A percentile compares a stretch with the other conserved stretches of the same genome.
phyloP scores from a whole-genome alignment of 768 basidiomycete genomes.

The Suillus subluteus region DNA sequence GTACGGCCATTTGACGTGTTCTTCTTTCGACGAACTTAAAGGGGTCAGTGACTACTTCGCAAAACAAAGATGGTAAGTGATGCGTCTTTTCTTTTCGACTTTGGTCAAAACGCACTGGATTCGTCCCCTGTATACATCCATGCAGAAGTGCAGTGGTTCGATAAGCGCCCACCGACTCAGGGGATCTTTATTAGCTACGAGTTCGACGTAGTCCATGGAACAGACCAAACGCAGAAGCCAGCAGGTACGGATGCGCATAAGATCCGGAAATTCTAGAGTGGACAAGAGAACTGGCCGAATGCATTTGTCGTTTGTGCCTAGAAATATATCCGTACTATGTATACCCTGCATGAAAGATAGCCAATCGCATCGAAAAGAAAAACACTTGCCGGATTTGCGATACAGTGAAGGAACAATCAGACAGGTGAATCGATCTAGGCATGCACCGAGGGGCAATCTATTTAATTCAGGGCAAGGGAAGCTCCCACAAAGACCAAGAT shows the following conservation, averaged over 20 bases:
- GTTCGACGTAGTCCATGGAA: background rate
- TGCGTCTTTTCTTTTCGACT: background rate
- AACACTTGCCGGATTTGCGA: background rate
- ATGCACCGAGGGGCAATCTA: background rate
- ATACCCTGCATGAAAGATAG: background rate
- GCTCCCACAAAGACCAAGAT: background rate
- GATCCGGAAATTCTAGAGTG: background rate
- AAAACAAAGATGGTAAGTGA: background rate
- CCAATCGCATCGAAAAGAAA: background rate
- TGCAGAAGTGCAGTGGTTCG: background rate
- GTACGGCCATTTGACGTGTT: background rate
- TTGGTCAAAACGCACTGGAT: background rate
- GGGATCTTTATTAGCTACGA: background rate
- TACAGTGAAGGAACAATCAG: slow-evolving; percentile 1
- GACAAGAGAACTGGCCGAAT: background rate
- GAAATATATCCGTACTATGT: background rate
- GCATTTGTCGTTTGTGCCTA: background rate
- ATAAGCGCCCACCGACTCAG: too few relatives aligned
- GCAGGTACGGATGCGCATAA: background rate
- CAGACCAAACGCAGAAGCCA: background rate
- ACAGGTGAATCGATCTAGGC: background rate
- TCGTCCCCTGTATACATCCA: background rate
- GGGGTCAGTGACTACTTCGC: background rate
- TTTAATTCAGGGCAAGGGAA: slow-evolving; percentile 5
- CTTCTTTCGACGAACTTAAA: background rate